phyloP scores from a whole-genome alignment of 2,329 filamentous ascomycete species.

The Zalaria sp. region DNA sequence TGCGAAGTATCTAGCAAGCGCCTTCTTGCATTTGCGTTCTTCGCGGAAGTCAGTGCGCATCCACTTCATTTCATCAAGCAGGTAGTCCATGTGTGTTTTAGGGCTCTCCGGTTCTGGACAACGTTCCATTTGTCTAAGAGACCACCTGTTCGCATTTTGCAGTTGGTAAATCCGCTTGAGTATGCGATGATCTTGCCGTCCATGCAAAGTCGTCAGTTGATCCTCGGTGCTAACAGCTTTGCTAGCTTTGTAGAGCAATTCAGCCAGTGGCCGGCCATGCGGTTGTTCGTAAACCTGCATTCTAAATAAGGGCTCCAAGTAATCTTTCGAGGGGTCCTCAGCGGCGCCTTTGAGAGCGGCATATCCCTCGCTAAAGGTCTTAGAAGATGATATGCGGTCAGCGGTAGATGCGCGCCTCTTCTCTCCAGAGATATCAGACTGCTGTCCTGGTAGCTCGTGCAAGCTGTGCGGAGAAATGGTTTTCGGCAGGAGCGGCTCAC shows the following conservation, averaged over 20 bases:
- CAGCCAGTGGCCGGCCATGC: conserved; percentile 44
- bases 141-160: conserved; percentile 87
- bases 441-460: too few relatives aligned
- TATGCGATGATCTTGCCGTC: conserved; percentile 77
- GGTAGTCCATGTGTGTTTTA: conserved; percentile 68
- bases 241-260: conserved; percentile 66
- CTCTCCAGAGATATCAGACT: too few relatives aligned
- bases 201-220: conserved; percentile 67
- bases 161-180: conserved; percentile 77
- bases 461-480: too few relatives aligned
- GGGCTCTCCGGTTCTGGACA: conserved; percentile 66
- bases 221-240: conserved; percentile 84
- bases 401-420: too few relatives aligned
- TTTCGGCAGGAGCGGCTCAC: too few relatives aligned
- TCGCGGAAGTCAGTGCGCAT: conserved; percentile 94
- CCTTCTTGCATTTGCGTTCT: conserved; percentile 86
- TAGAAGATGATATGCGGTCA: too few relatives aligned
- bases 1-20: conserved; percentile 66
- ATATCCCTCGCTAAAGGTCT: conserved; percentile 18
- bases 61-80: conserved; percentile 91
- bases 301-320: conserved; percentile 47
- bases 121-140: conserved; percentile 74
- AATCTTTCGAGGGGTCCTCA: conserved; percentile 38
- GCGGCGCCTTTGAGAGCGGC: conserved; percentile 30
- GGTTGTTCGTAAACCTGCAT: conserved; percentile 43